These are phyloP conservation scores for Saraca asoca DNA, from an alignment of 331 rosid genomes.

Conservation along the genomic window DNA sequence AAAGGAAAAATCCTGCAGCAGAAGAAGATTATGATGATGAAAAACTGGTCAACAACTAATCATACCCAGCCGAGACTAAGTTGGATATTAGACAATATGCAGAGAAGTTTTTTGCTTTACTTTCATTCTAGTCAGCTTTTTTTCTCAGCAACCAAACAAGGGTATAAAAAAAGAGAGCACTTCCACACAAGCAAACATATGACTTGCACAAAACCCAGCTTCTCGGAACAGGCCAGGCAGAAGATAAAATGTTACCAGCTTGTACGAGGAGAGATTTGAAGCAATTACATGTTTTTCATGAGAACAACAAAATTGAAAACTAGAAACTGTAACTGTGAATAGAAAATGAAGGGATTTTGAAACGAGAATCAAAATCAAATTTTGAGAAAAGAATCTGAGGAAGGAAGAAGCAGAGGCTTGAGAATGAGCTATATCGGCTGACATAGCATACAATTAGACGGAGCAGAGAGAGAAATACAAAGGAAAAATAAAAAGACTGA, in stretches of 20 bases:
- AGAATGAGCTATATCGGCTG: not conserved
- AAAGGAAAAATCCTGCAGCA: not conserved
- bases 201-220: not conserved
- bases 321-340: slow-evolving; percentile 19
- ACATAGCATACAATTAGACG: not conserved
- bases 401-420: slow-evolving; percentile 25
- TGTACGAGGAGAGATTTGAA: slow-evolving; percentile 10
- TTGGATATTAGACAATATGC: slow-evolving; percentile 21
- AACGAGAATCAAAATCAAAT: slow-evolving; percentile 42
- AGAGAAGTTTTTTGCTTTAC: slow-evolving; percentile 12
- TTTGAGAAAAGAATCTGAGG: slow-evolving; percentile 34
- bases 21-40: slow-evolving; percentile 29
- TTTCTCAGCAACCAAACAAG: slow-evolving; percentile 42
- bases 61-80: slow-evolving; percentile 21
- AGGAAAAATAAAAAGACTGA: not conserved
- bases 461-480: not conserved
- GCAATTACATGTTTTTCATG: slow-evolving; percentile 28
- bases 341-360: slow-evolving; percentile 17
- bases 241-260: slow-evolving; percentile 40
- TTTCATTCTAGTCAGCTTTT: slow-evolving; percentile 30
- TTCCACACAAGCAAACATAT: slow-evolving; percentile 23
- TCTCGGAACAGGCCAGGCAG: slow-evolving; percentile 31
- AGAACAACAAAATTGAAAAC: slow-evolving; percentile 8
- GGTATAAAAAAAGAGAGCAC: slow-evolving; percentile 2
- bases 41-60: slow-evolving; percentile 11